Base-by-base conservation (phyloP, 2,329 filamentous ascomycete genomes). In the Aspergillus luchuensis region DNA sequence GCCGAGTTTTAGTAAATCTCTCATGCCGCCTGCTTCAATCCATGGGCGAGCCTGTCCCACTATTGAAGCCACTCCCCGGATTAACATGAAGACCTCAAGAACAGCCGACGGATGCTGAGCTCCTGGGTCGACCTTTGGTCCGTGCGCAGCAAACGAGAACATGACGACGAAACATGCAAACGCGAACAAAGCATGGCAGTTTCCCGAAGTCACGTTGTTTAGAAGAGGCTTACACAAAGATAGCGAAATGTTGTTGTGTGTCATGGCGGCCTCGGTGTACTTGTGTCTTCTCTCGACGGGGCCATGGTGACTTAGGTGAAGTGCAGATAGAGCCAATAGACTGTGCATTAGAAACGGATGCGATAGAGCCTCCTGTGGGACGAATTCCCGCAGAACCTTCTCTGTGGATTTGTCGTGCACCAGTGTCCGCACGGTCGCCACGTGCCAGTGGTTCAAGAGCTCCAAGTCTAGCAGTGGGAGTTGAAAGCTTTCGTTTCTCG, bases 371-470 rank as follows among this genome's bases (percentile, higher is more conserved):
- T 55, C 36, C 15, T 57, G 55, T 1, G 58, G 61, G 10, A 63
- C 55, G n/a, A 45, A 52, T 10, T 38, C 47, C 5, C 58, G 59
- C 11, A 63, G 33, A 4, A 63, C 25, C 8, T 58, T 57, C 17
- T 58, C 25, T 6, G 57, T 30, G 3, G 52, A 21, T 13, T 33
- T 39, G 2, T 19, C 49, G 13, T 50, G 28, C 1, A 51, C 53
- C 25, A 65, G 19, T 2, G 57, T 61, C 1, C 48, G 21, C 3
- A 48, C 56, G 4, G 56, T 63, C 4, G 11, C 23, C 11, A 54
- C 56, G 43, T 65, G 61, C 63, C 63, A 65, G 21, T 63, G 56
- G 15, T 65, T 59, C 13, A 65, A 19, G 30, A 65, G 43, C 30
- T 65, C 63, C 41, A 65, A 33, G 1, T 65, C 58, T 10, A 58